Evolutionary conservation across 2,329 filamentous ascomycete genomes (phyloP).

Genomic region (Claviceps cyperi): DNA sequence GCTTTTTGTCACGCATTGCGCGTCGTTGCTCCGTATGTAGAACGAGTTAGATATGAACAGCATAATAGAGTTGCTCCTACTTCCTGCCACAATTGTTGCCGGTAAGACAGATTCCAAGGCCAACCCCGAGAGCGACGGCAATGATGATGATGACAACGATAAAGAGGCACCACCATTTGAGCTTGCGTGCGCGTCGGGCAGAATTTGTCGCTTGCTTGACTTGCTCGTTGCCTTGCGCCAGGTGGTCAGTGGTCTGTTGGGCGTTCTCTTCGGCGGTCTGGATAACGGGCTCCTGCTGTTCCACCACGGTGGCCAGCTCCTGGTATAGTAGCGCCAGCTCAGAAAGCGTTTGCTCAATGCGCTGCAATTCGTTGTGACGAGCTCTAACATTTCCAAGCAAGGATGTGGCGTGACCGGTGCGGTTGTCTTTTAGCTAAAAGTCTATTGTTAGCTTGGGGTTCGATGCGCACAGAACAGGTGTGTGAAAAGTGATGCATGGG

Average conservation of each 20-base stretch:
- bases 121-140: conserved; percentile 39
- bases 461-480: no score
- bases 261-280: conserved; percentile 50
- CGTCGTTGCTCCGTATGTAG: not conserved
- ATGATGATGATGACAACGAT: conserved; percentile 45
- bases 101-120: conserved; percentile 32
- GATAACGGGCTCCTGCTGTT: conserved; percentile 55
- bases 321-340: conserved; percentile 59
- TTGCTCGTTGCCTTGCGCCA: conserved; percentile 55
- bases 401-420: conserved; percentile 55
- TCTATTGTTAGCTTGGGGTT: not conserved
- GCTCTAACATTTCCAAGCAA: conserved; percentile 67
- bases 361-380: conserved; percentile 70
- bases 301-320: conserved; percentile 59
- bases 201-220: conserved; percentile 53
- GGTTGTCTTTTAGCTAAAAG: conserved; percentile 56
- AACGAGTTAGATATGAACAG: not conserved
- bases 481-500: not conserved
- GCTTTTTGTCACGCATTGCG: not conserved
- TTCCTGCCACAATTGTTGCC: conserved; percentile 8
- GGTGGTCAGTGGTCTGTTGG: conserved; percentile 48
- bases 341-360: conserved; percentile 60
- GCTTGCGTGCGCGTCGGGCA: conserved; percentile 52
- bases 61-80: not conserved
- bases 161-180: conserved; percentile 70